Evolutionary conservation across 352 stramenopile genomes (phyloP).

Genomic region (Phytophthora syringae): DNA sequence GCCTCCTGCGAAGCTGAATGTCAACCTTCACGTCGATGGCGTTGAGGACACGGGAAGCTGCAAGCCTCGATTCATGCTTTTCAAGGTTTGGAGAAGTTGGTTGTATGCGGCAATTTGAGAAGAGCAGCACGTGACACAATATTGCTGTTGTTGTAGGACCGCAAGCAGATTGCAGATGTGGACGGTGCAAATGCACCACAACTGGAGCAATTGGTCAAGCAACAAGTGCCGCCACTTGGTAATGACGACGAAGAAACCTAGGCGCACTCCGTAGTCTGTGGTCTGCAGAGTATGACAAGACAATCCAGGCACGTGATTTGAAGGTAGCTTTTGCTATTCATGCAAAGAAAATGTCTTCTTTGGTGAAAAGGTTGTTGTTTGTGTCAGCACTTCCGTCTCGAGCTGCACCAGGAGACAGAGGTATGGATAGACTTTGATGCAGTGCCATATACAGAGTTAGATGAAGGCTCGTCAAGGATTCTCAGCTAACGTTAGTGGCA

Average conservation of each 20-base stretch:
- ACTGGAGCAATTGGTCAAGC: slow-evolving; percentile 67
- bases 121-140: slow-evolving; percentile 1
- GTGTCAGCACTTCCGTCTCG: not conserved
- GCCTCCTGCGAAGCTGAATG: slow-evolving; percentile 46
- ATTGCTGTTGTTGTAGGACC: slow-evolving; percentile 40
- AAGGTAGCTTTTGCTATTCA: slow-evolving; percentile 15
- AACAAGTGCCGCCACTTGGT: slow-evolving; percentile 58
- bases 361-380: not conserved
- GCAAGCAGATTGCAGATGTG: slow-evolving; percentile 66
- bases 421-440: not conserved
- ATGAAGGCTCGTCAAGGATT: not conserved
- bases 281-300: not conserved
- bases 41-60: slow-evolving; percentile 65
- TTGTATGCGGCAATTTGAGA: not conserved
- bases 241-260: slow-evolving; percentile 63
- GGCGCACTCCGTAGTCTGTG: not conserved
- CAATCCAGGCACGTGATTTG: not conserved
- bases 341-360: not conserved
- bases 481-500: not conserved
- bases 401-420: not conserved
- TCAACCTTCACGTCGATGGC: slow-evolving; percentile 53
- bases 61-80: slow-evolving; percentile 73
- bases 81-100: slow-evolving; percentile 44
- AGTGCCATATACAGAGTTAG: slow-evolving; percentile 16
- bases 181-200: slow-evolving; percentile 65